Base-by-base conservation (phyloP, 139 green algal genomes). In the Coelastrella sp. region DNA sequence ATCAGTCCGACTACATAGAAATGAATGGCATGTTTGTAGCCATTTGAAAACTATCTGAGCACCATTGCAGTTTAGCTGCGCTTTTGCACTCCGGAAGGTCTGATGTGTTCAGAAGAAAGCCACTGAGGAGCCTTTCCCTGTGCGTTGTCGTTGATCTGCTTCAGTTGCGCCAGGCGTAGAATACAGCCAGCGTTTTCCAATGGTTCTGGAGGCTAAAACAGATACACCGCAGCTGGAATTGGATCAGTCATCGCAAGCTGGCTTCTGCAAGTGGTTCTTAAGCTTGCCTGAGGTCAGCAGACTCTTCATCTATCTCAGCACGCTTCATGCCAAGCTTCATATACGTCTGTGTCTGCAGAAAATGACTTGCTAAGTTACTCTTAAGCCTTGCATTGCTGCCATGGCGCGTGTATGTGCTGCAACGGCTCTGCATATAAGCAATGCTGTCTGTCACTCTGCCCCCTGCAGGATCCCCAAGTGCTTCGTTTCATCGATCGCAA, bases 401-500 rank as follows among this genome's bases (percentile, higher is more conserved):
- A 19, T 49, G 60, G 57, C 59, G 27, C 10, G 14, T 15, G 14
- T 35, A 65, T 20, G 6, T 35, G 17, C 19, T 6, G 74, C 5
- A 24, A 35, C 75, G 35, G 14, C 83, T 11, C 10, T 72, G 3
- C 24, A 5, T 49, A 35, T 74, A 10, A 10, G 14, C 24, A 7
- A 20, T 84, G 56, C 56, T 27, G 72, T 49, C 35, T 68, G 7
- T 25, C 89, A 5, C 24, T 25, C 27, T 25, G 24, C 56, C 6
- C 1, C 17, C 70, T 78, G 80, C 94, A 97, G 94, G 93, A 96
- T 19, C 74, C 74, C 0, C 56, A 92, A 19, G 82, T 93, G 4
- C 61, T 98, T 27, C 91, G 95, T 15, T 96, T 97, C 84, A 97
- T 98, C 66, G 94, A 97, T 78, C 90, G 95, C 8, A 97, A 97